Base-by-base conservation (phyloP, 2,329 filamentous ascomycete species). In the Exutisphaerella laricina region DNA sequence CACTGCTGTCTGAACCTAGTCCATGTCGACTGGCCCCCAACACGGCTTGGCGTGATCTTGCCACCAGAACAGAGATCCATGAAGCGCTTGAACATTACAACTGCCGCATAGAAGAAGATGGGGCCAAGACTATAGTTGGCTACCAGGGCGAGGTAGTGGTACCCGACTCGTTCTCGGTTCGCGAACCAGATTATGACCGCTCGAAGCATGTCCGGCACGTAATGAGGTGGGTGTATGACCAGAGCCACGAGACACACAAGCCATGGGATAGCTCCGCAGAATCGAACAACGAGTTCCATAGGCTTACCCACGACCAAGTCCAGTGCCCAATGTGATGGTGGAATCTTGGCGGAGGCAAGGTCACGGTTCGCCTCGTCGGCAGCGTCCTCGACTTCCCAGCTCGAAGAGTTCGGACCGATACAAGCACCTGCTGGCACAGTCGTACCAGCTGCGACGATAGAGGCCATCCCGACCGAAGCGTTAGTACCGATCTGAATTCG, bases 381-480 rank as follows among this genome's bases (percentile, higher is more conserved):
- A 8, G 65, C 62, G 46, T 74, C 71, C 16, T 66, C 56, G 17
- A 70, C 58, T 52, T 79, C 76, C 72, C 75, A 77, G 53, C 73
- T 77, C 0, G 75, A 78, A 1, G 74, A 77, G 57, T 77, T 78
- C 5, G 72, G 67, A 1, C 76, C 75, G 18, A 79, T 71, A 58
- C 72, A 78, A 2, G 70, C 70, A 44, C 70, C 63, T 4, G 70
- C 65, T 0, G 74, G 72, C 1, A 79, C 50, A 4, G 49, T 58
- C 0, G 73, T 67, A 1, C 75, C 75, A 1, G 76, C 67, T 0
- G 75, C 72, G 2, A 79, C 58, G 32, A 75, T 68, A 1, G 74
- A 72, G 3, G 69, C 64, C 3, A 70, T 51, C 4, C 75, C 74
- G 4, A 78, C 62, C 1, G 65, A 70, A 7, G 66, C 65, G 33